Evolutionary conservation across 495 filamentous ascomycete species (phyloP), one percentile per base, ranked within the genome.

Genomic region (Parathielavia appendiculata): DNA sequence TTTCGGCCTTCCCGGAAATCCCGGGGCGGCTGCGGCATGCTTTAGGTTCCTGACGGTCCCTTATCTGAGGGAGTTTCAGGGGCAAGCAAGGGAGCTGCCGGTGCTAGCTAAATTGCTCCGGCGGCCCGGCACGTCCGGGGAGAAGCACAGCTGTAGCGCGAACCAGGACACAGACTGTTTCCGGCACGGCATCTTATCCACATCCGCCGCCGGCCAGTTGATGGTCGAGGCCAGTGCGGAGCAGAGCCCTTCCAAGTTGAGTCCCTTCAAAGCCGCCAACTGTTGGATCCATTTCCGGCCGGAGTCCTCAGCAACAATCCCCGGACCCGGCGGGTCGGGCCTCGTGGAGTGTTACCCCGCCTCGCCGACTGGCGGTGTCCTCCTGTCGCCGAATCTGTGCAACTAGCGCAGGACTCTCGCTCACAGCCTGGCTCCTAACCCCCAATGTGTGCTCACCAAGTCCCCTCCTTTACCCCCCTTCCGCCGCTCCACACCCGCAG

Each of bases 211-310:
- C 2, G 49, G 49, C 0, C 34, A 39, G 8, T 34, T 51, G 30
- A 23, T 22, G 34, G 49, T 39, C 11, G 32, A 51, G 22, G n/a
- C 49, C 13, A 51, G 49, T 34, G 11, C 12, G 6, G 49, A 51
- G 8, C 49, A 51, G 22, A 51, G 47, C 49, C 49, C 49, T 7
- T 34, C 34, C n/a, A 51, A 51, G 22, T n/a, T 51, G 9, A 17
- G 49, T 8, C 32, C 49, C 32, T 51, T 51, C 49, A 38, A 13
- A n/a, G 16, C 49, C n/a, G 49, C 49, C 19, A 51, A 51, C 35
- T 51, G 49, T 17, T 51, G 49, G 49, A 51, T 51, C 13, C 49
- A 39, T 20, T 35, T 51, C 49, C 49, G 34, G 4, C 49, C 32
- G 17, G 17, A 39, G 1, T 8, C 14, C 49, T 1, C 6, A 9